Evolutionary conservation across 495 filamentous ascomycete genomes (phyloP).

Genomic region (Cercophora newfieldiana): DNA sequence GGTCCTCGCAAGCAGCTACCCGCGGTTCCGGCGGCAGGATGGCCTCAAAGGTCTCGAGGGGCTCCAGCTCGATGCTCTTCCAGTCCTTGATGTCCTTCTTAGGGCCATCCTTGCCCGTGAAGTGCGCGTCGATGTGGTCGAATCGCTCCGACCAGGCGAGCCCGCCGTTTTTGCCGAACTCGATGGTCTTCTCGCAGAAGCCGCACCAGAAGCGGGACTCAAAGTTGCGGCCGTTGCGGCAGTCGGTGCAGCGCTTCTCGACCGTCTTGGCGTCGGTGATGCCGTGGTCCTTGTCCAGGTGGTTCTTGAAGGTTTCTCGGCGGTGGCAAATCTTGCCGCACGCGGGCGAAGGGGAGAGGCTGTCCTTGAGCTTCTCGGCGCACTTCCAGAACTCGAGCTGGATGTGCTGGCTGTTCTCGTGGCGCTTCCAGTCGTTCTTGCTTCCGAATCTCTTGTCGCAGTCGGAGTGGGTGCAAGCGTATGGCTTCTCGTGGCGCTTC

Average conservation of each 20-base stretch:
- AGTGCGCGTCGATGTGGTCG: constrained; percentile 86
- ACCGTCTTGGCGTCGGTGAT: constrained; percentile 43
- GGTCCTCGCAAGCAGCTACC: too few relatives aligned
- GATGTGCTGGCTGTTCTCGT: constrained; percentile 86
- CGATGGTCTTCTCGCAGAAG: constrained; percentile 66
- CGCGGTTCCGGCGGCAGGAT: not conserved
- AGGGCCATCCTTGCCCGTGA: constrained; percentile 43
- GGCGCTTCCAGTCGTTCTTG: constrained; percentile 96
- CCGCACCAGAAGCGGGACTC: constrained; percentile 85
- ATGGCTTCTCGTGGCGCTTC: constrained; percentile 84
- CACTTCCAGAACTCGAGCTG: constrained; percentile 80
- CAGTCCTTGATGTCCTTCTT: constrained; percentile 39
- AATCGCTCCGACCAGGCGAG: constrained; percentile 75
- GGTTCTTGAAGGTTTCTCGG: constrained; percentile 59
- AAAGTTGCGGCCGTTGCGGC: constrained; percentile 68
- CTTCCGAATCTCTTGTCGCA: constrained; percentile 83
- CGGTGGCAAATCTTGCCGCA: constrained; percentile 65
- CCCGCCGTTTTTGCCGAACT: constrained; percentile 53
- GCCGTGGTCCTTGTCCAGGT: constrained; percentile 57
- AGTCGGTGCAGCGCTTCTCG: constrained; percentile 50
- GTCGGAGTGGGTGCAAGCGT: constrained; percentile 75
- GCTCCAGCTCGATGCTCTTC: constrained; percentile 33
- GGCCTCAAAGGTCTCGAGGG: not conserved
- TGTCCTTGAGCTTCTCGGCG: constrained; percentile 37
- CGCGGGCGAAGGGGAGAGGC: not conserved